phyloP scores from a whole-genome alignment of 495 filamentous ascomycete species.

The Penicillium manginii region DNA sequence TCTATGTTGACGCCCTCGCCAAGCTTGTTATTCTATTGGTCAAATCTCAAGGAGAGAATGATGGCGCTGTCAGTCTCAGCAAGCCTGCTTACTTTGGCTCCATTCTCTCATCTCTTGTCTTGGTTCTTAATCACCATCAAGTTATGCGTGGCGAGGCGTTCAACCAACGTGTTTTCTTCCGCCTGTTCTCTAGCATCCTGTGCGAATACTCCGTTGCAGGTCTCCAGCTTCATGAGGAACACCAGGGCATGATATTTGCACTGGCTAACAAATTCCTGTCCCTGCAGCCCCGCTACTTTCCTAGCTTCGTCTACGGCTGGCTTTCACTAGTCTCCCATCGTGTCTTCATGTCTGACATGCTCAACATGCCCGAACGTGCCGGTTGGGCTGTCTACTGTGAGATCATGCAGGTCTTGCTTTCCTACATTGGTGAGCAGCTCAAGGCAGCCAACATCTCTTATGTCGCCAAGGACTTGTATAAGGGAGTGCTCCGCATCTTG shows the following conservation, averaged over 20 bases:
- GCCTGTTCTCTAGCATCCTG: conserved; percentile 83
- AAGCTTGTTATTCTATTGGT: conserved; percentile 78
- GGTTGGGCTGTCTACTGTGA: conserved; percentile 79
- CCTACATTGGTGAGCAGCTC: conserved; percentile 77
- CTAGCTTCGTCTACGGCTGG: conserved; percentile 86
- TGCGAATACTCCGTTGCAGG: conserved; percentile 62
- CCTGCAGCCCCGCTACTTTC: conserved; percentile 74
- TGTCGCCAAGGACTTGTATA: conserved; percentile 80
- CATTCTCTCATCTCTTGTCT: conserved; percentile 71
- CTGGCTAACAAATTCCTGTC: conserved; percentile 75
- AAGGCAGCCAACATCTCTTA: conserved; percentile 71
- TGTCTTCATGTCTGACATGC: conserved; percentile 79
- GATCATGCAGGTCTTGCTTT: conserved; percentile 73
- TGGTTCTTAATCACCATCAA: conserved; percentile 86
- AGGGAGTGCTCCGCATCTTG: conserved; percentile 78
- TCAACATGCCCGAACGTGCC: conserved; percentile 67
- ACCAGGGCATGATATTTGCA: conserved; percentile 70
- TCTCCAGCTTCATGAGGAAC: conserved; percentile 56
- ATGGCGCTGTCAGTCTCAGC: conserved; percentile 59
- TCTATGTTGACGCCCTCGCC: conserved; percentile 83
- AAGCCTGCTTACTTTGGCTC: conserved; percentile 73
- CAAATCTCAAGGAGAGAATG: conserved; percentile 63
- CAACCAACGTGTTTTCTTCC: conserved; percentile 88
- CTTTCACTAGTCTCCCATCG: conserved; percentile 80
- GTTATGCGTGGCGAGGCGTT: conserved; percentile 79